Conservation (phyloP, 2,329 filamentous ascomycete genomes). For the Dothidotthia symphoricarpi region DNA sequence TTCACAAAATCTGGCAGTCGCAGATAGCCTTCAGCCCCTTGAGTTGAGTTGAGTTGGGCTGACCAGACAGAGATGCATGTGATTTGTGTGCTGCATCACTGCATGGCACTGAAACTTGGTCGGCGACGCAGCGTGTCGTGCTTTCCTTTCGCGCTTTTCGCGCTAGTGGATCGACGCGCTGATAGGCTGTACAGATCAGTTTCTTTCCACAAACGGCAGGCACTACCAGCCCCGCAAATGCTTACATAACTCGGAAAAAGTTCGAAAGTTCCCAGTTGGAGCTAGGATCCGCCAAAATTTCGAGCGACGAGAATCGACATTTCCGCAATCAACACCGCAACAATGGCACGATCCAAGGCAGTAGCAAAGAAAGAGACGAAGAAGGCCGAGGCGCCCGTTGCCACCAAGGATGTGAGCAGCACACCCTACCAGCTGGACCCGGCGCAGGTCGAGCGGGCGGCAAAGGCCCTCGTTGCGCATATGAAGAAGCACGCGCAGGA, state of each 20-base stretch:
- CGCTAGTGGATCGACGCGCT: constrained; percentile 21
- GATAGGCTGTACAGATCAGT: constrained; percentile 19
- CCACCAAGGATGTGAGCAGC: constrained; percentile 38
- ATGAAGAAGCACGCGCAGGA: constrained; percentile 53
- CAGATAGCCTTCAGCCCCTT: too few relatives aligned
- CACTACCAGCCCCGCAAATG: constrained; percentile 14
- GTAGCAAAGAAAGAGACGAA: constrained; percentile 25
- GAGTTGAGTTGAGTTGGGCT: too few relatives aligned
- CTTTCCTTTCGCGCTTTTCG: constrained; percentile 6
- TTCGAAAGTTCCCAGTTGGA: constrained; percentile 9
- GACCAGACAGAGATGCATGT: too few relatives aligned
- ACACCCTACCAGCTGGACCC: constrained; percentile 47
- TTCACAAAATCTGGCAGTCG: too few relatives aligned
- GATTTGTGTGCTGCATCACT: neutral
- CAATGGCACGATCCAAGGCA: constrained; percentile 36
- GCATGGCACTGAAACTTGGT: too few relatives aligned
- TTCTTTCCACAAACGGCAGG: constrained; percentile 13
- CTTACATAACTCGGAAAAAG: constrained; percentile 11
- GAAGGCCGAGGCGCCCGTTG: constrained; percentile 35
- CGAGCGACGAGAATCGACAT: constrained; percentile 15
- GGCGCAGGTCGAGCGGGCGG: constrained; percentile 57
- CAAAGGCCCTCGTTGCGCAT: constrained; percentile 58
- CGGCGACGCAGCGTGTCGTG: constrained; percentile 22
- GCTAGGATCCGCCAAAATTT: constrained; percentile 14
- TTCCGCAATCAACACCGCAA: constrained; percentile 12